Conservation (phyloP, 176 grass and related monocot species). For the Chloris gayana region DNA sequence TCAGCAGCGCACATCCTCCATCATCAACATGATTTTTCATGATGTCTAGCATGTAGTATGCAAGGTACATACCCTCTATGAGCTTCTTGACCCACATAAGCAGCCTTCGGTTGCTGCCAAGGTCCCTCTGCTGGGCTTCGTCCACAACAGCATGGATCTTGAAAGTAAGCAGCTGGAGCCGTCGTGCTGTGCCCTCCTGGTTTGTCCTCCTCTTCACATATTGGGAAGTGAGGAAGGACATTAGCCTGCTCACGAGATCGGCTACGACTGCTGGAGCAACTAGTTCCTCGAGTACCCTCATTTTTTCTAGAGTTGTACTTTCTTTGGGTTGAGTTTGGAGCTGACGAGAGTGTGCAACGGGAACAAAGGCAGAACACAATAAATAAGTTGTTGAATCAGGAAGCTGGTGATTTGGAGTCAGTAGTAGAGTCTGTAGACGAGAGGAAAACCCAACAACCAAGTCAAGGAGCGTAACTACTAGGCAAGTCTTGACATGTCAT, state of each 20-base stretch:
- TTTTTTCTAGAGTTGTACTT: neutral
- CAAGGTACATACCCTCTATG: slow-evolving; percentile 29
- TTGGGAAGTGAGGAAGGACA: slow-evolving; percentile 30
- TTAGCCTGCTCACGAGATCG: slow-evolving; percentile 39
- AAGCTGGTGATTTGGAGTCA: neutral
- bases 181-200: neutral
- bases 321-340: neutral
- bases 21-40: neutral
- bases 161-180: slow-evolving; percentile 26
- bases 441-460: neutral
- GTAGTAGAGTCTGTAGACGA: neutral
- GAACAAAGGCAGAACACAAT: too few relatives aligned
- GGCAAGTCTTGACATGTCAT: neutral
- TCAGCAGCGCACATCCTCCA: neutral
- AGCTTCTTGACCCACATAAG: slow-evolving; percentile 39
- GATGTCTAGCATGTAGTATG: slow-evolving; percentile 35
- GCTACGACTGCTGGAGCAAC: slow-evolving; percentile 15
- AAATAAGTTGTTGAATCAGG: neutral
- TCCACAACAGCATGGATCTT: slow-evolving; percentile 40
- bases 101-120: slow-evolving; percentile 22
- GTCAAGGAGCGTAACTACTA: neutral
- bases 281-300: slow-evolving; percentile 14
- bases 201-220: slow-evolving; percentile 4
- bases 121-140: slow-evolving; percentile 24
- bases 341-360: neutral